These are phyloP conservation scores for Colletotrichum theobromicola DNA, from an alignment of 2,329 filamentous ascomycete species.

Conservation along the genomic window DNA sequence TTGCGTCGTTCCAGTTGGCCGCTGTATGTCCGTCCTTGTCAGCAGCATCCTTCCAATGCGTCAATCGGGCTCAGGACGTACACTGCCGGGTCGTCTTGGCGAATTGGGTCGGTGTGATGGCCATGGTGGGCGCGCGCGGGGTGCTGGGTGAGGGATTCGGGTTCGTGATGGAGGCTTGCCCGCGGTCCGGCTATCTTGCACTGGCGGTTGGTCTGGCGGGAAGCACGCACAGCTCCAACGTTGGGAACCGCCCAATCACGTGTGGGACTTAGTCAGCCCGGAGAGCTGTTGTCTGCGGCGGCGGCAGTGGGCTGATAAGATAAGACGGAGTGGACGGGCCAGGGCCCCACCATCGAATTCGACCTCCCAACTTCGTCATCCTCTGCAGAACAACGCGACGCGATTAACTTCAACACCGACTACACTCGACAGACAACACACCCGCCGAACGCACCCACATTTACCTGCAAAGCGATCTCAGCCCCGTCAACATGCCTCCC, in stretches of 20 bases:
- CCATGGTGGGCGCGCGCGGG: conserved; percentile 65
- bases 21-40: conserved; percentile 58
- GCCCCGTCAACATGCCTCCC: conserved; percentile 68
- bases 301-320: background rate
- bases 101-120: conserved; percentile 92
- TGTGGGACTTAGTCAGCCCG: conserved; percentile 16
- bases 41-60: conserved; percentile 31
- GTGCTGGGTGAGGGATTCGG: conserved; percentile 33
- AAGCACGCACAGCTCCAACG: conserved; percentile 5
- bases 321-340: no score
- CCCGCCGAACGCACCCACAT: background rate
- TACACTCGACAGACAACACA: no score
- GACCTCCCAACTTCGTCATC: background rate
- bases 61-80: conserved; percentile 47
- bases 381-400: background rate
- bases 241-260: conserved; percentile 18
- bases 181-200: background rate
- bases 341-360: background rate
- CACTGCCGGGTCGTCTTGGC: conserved; percentile 81
- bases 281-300: background rate
- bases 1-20: conserved; percentile 87
- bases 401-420: background rate
- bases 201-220: conserved; percentile 9
- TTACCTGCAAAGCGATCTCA: background rate
- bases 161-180: conserved; percentile 24